phyloP scores from a whole-genome alignment of 164 flowering plant species.

The Berberis vulgaris region DNA sequence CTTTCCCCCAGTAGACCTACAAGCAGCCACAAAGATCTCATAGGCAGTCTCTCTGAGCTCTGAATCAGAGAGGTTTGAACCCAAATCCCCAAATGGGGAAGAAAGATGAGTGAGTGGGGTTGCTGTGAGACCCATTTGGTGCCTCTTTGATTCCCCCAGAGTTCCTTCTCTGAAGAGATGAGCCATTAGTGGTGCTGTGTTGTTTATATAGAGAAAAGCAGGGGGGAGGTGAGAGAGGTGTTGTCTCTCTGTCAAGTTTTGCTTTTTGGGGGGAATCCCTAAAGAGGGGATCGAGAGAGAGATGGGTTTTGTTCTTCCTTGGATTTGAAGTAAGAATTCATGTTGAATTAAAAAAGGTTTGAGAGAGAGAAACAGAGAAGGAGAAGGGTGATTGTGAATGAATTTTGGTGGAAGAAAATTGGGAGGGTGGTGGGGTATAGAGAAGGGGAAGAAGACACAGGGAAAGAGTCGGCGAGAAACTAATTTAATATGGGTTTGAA shows the following conservation, averaged over 20 bases:
- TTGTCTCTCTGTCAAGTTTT: too few relatives aligned
- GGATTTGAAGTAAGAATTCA: conserved; percentile 3
- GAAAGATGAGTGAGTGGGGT: conserved; percentile 23
- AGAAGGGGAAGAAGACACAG: background rate
- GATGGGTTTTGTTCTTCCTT: background rate
- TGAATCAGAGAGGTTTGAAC: conserved; percentile 35
- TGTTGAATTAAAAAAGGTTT: background rate
- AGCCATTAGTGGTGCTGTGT: conserved; percentile 29
- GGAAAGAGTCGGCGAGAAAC: background rate
- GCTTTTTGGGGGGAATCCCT: background rate
- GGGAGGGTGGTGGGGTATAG: background rate
- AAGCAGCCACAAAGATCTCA: conserved; percentile 71
- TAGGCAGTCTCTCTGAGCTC: conserved; percentile 74
- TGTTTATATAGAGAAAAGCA: background rate
- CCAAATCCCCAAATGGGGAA: conserved; percentile 54
- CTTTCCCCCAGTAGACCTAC: conserved; percentile 67
- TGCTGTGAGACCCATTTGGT: conserved; percentile 6
- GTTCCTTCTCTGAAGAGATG: conserved; percentile 57
- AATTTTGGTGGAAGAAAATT: background rate
- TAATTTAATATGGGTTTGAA: background rate
- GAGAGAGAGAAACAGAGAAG: background rate
- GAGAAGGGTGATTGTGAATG: too few relatives aligned
- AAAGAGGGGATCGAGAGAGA: background rate
- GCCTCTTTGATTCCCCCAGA: conserved; percentile 51
- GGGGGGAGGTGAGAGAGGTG: background rate